Base-by-base conservation (phyloP, 2,329 filamentous ascomycete genomes). In the Aspergillus sp. region DNA sequence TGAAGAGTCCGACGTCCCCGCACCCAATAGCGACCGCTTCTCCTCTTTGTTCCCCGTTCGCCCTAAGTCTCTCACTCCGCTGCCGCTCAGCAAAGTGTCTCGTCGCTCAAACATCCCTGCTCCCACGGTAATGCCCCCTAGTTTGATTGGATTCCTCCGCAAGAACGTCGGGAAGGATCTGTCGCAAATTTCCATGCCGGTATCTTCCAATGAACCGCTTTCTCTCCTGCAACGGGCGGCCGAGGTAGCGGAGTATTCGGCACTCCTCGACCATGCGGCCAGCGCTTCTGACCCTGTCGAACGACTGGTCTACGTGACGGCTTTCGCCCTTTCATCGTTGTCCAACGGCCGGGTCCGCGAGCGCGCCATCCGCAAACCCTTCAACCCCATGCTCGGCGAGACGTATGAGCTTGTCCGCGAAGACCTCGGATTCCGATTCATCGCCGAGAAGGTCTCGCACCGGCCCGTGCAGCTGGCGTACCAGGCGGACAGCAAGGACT, bases 91-190 rank as follows among this genome's bases (percentile, higher is more conserved):
- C 31, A 68, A 77, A 0, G 82, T 96, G 2, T 76, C 82, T 45
- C 87, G 95, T 36, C 86, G 95, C 58, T 82, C 79, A 6, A 88
- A 86, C 0, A 86, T 99, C 16, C 84, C 87, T 3, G 82, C 90
- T 1, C 87, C 93, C 6, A 92, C 88, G 29, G 87, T 92, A 14
- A 81, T 87, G 58, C 95, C 95, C 0, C 95, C 95, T 0, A 96
- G 92, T 73, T 81, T 99, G 55, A 96, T 99, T 65, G 91, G 91
- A 0, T 96, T 98, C 74, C 83, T 98, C 32, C 88, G 95, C 66
- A 99, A 98, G 77, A 99, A 99, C 68, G 95, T 98, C 10, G 95
- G 95, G 71, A 99, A 99, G 76, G 95, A 99, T 75, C 81, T 99
- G 52, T 96, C 92, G 61, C 96, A 92, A 2, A 96, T 99, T 65